These are phyloP conservation scores for Geum urbanum DNA, from an alignment of 306 rosid genomes.

Conservation along the genomic window DNA sequence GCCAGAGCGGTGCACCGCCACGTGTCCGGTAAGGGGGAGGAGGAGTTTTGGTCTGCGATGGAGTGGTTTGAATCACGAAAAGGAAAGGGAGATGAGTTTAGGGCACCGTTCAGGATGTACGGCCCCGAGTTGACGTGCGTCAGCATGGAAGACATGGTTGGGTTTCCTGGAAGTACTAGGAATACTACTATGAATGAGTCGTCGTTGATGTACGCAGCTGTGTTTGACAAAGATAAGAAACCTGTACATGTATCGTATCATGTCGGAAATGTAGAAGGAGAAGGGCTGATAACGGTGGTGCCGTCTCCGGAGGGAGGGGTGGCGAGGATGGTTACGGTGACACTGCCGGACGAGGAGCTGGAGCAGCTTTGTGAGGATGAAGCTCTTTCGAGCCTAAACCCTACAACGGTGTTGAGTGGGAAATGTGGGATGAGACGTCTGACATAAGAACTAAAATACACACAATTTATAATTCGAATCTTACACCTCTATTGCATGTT, in stretches of 20 bases:
- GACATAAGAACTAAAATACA: no score
- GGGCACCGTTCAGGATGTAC: slow-evolving; percentile 34
- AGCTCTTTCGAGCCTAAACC: slow-evolving; percentile 39
- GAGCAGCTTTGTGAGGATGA: slow-evolving; percentile 33
- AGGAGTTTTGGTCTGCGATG: slow-evolving; percentile 28
- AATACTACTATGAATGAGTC: neutral
- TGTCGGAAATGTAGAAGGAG: slow-evolving; percentile 47
- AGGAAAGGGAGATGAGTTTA: slow-evolving; percentile 29
- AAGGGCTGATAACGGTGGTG: slow-evolving; percentile 61
- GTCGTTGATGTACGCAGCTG: slow-evolving; percentile 27
- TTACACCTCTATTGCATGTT: no score
- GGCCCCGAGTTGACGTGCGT: slow-evolving; percentile 55
- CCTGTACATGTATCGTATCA: slow-evolving; percentile 55
- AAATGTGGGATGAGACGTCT: neutral
- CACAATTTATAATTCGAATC: no score
- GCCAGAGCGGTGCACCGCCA: slow-evolving; percentile 37
- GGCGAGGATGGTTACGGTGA: slow-evolving; percentile 48
- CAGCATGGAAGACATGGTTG: slow-evolving; percentile 48
- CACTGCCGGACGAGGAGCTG: slow-evolving; percentile 43
- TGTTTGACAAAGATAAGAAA: slow-evolving; percentile 28
- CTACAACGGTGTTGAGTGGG: slow-evolving; percentile 28
- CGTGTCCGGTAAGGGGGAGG: slow-evolving; percentile 28
- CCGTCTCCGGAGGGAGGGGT: slow-evolving; percentile 50
- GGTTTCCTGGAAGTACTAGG: neutral
- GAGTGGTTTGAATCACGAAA: slow-evolving; percentile 42